Evolutionary conservation across 192 early-diverging fungal genomes (phyloP).

Genomic region (Obelidium mucronatum): DNA sequence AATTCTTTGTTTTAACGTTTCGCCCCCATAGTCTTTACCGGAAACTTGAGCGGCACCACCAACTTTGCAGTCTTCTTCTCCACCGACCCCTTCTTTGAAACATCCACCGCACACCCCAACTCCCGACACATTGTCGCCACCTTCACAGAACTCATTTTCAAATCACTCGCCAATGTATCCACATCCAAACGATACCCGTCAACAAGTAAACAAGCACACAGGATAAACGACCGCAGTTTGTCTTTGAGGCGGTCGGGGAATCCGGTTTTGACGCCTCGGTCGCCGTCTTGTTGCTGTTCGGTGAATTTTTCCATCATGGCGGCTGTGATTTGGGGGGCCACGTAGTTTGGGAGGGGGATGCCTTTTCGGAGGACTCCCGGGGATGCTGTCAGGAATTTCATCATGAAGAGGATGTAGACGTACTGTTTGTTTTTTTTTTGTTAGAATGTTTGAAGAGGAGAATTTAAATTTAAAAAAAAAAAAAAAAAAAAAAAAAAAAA

Average conservation of each 20-base stretch:
- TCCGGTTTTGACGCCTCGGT: constrained; percentile 54
- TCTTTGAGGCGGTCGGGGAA: constrained; percentile 65
- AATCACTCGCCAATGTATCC: constrained; percentile 65
- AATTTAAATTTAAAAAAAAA: too few relatives aligned
- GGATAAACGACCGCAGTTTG: constrained; percentile 80
- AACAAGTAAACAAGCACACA: constrained; percentile 73
- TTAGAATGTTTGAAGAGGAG: too few relatives aligned
- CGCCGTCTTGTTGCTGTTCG: background rate
- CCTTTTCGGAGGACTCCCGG: constrained; percentile 55
- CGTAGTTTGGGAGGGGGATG: constrained; percentile 55
- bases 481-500: background rate
- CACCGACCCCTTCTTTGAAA: constrained; percentile 13
- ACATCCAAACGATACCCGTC: constrained; percentile 76
- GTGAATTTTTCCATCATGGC: constrained; percentile 6
- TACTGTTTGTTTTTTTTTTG: constrained; percentile 39
- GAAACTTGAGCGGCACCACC: constrained; percentile 43
- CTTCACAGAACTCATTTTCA: constrained; percentile 47
- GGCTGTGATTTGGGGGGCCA: constrained; percentile 53
- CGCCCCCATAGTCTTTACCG: constrained; percentile 22
- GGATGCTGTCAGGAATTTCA: constrained; percentile 68
- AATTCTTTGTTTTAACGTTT: background rate
- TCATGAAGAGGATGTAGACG: constrained; percentile 80
- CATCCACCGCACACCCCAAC: constrained; percentile 47
- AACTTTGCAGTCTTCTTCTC: constrained; percentile 27
- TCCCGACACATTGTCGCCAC: constrained; percentile 40